Base-by-base conservation (phyloP, 257 asterid species). In the Primulina eburnea region DNA sequence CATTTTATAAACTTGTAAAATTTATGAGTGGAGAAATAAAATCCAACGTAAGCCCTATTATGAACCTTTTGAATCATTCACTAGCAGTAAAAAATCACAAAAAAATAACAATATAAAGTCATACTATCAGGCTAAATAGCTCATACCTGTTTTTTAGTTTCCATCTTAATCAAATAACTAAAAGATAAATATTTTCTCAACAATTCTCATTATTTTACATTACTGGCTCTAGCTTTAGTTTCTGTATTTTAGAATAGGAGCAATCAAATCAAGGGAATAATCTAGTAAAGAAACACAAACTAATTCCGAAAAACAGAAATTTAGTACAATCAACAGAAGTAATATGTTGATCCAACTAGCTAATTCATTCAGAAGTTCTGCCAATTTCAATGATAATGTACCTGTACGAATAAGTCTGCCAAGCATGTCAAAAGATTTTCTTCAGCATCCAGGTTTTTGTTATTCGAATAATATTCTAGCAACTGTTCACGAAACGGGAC, bases 401-500 rank as follows among this genome's bases (percentile, higher is more conserved):
- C 98, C 92, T 88, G 96, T 79, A 86, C 74, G 81, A 89, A 92
- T 68, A 92, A 83, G 84, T 92, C 98, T 53, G 98, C 96, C 29
- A 92, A 78, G 79, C 96, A 92, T 71, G 96, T 88, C 78, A 92
- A 79, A 62, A 92, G 95, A 76, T 90, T 92, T 74, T 92, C 98
- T 73, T 92, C 98, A 12, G 87, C 89, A 71, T 88, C 98, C 62
- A 73, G 85, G 66, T 26, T 86, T 80, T 92, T 92, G 82, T 86
- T 87, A 69, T 78, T 85, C 58, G 96, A 80, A 86, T 77, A 89
- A 73, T 92, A 89, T 12, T 92, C 98, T 65, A 92, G 81, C 78
- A 92, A 77, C 82, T 90, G 97, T 71, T 89, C 97, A 58, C 98
- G 96, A 76, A 92, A 92, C 56, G 96, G 94, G 60, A 90, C 97